Base-by-base conservation (phyloP, 805 yeast genomes). In the Metschnikowia hibisci region DNA sequence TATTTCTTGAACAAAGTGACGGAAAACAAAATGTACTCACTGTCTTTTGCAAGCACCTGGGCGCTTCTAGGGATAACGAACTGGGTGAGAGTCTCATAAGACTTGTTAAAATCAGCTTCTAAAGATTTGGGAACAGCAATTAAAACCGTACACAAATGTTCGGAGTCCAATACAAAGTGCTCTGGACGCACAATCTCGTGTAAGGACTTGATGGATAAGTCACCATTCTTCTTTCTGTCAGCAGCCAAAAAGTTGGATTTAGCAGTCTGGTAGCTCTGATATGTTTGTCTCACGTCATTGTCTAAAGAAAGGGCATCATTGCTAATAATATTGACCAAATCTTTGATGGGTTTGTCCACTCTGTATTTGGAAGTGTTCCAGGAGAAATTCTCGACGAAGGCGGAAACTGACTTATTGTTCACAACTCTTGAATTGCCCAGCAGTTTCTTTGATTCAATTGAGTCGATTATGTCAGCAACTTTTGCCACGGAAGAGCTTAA, bases 1-100 rank as follows among this genome's bases (percentile, higher is more conserved):
- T 71, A 83, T 66, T 89, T 93, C 57, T 84, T 86, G 77, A 93
- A 93, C 48, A 93, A 63, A 3, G 96, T 87, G 13, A 88, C 89
- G 38, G 82, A 76, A 69, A 78, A 90, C 47, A 93, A 73, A 23
- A 71, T 59, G 61, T 70, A 91, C 50, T 90, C 96, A 23, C 74
- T 64, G 66, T 93, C 99, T 41, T 74, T 66, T 7, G 85, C 71
- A 46, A 93, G 75, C 40, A 77, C 66, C 22, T 73, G 63, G 1
- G 97, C 96, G 29, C 89, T 80, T 57, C 97, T 81, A 44, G 99
- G 99, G 29, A 93, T 95, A 30, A 93, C 96, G 73, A 87, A 84
- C 35, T 78, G 73, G 14, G 83, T 69, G 47, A 88, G 66, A 3
- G 85, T 74, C 69, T 93, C 99, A 67, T 93, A 93, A 11, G 74